A percentile compares a stretch with the other conserved stretches of the same genome.
Evolutionary conservation across 179 eudicot species (phyloP).

Genomic region (Patellifolia procumbens): DNA sequence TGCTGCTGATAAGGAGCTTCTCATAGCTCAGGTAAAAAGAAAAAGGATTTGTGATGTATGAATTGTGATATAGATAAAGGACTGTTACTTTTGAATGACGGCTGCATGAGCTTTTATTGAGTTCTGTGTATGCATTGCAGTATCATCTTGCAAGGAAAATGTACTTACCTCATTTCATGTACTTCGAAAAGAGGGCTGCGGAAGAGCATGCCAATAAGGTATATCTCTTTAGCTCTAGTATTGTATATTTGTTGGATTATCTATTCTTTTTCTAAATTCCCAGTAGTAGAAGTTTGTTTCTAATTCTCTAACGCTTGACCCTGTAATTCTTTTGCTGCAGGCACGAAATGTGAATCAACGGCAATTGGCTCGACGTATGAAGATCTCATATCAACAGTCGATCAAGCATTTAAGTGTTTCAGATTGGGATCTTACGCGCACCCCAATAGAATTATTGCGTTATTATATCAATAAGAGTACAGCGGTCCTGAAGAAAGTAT

Average conservation of each 20-base stretch:
- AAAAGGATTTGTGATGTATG: no score
- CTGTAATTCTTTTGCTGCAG: conserved; percentile 16
- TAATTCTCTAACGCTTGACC: neutral
- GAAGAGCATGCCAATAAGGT: conserved; percentile 16
- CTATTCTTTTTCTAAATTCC: neutral
- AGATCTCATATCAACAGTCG: neutral
- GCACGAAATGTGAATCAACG: conserved; percentile 3
- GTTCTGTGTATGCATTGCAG: conserved; percentile 14
- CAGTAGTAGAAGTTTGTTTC: neutral
- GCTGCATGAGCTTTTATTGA: neutral
- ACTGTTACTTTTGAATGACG: neutral
- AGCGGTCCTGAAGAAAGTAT: neutral
- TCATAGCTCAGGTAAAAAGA: conserved; percentile 19
- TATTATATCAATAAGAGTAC: neutral
- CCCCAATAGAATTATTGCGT: neutral
- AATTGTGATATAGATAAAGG: neutral
- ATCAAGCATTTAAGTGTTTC: neutral
- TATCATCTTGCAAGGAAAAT: conserved; percentile 2
- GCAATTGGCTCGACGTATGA: neutral
- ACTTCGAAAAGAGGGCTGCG: neutral
- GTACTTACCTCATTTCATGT: conserved; percentile 15
- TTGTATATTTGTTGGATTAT: neutral
- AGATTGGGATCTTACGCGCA: conserved; percentile 6
- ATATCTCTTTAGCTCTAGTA: neutral
- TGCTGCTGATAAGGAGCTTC: conserved; percentile 3